A percentile compares a stretch with the other conserved stretches of the same genome.
Conservation (phyloP, 331 rosid species). For the Pyracantha coccinea region DNA sequence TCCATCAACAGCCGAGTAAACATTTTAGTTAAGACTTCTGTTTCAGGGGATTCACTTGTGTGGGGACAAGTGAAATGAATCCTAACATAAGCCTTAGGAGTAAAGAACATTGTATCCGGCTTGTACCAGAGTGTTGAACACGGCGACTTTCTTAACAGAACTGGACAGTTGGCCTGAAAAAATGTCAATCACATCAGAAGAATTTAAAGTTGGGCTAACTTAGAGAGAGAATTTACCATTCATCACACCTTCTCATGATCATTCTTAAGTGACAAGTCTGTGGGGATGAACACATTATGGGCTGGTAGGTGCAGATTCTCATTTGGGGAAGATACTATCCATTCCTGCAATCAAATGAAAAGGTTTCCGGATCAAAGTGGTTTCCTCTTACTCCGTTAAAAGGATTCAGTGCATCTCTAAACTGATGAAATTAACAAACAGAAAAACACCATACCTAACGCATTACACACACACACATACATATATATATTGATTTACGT, state of each 20-base stretch:
- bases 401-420: not conserved
- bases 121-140: slow-evolving; percentile 80
- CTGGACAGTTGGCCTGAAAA: slow-evolving; percentile 68
- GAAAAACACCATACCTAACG: slow-evolving; percentile 3
- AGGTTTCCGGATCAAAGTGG: not conserved
- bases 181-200: slow-evolving; percentile 22
- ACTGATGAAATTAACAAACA: not conserved
- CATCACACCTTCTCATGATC: slow-evolving; percentile 50
- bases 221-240: not conserved
- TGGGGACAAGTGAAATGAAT: slow-evolving; percentile 76
- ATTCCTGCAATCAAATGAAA: slow-evolving; percentile 46
- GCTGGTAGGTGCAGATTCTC: slow-evolving; percentile 76
- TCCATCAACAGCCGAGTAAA: slow-evolving; percentile 80
- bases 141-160: slow-evolving; percentile 56
- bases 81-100: slow-evolving; percentile 80
- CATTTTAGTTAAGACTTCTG: slow-evolving; percentile 57
- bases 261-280: slow-evolving; percentile 67
- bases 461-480: not conserved
- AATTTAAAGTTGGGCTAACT: not conserved
- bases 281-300: slow-evolving; percentile 69
- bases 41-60: slow-evolving; percentile 75
- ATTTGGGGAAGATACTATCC: slow-evolving; percentile 67
- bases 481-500: not conserved
- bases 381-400: not conserved
- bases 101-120: slow-evolving; percentile 70